Conservation (phyloP, 2,329 filamentous ascomycete genomes). For the Phaeoacremonium minimum region DNA sequence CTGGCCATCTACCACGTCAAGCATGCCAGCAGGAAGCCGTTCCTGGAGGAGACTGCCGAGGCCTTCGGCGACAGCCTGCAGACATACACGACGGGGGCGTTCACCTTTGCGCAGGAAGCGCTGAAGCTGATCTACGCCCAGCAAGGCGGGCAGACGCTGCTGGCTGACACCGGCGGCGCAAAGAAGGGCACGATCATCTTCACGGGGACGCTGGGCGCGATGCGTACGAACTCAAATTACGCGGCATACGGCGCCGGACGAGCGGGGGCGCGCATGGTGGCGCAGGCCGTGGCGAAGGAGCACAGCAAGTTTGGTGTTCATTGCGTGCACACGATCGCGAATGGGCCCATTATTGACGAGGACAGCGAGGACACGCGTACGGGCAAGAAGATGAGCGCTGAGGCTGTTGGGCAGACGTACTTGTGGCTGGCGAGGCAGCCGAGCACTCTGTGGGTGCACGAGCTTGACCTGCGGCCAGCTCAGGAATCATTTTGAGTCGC, state of each 20-base stretch:
- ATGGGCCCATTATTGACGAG: conserved; percentile 48
- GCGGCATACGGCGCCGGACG: conserved; percentile 51
- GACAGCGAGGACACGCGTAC: conserved; percentile 38
- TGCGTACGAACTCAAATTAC: conserved; percentile 49
- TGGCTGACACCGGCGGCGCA: conserved; percentile 35
- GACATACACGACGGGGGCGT: conserved; percentile 49
- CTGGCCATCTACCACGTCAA: conserved; percentile 54
- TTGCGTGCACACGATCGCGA: conserved; percentile 55
- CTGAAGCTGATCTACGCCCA: conserved; percentile 46
- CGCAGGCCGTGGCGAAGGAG: conserved; percentile 51
- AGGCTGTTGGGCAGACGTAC: conserved; percentile 54
- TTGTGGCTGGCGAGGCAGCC: conserved; percentile 28
- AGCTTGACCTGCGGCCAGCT: conserved; percentile 7
- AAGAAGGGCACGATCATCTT: conserved; percentile 57
- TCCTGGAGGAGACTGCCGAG: conserved; percentile 48
- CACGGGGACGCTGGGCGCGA: conserved; percentile 48
- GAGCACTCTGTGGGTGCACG: conserved; percentile 7
- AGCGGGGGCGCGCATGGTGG: conserved; percentile 47
- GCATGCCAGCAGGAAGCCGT: conserved; percentile 48
- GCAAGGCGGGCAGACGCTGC: conserved; percentile 36
- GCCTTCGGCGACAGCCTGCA: conserved; percentile 41
- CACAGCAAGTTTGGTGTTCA: conserved; percentile 52
- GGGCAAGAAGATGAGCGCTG: conserved; percentile 53
- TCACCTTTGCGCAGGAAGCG: conserved; percentile 49
- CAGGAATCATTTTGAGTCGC: conserved; percentile 7